These are phyloP conservation scores for Cyclotella kingstonii DNA, from an alignment of 108 stramenopile genomes.

Conservation along the genomic window DNA sequence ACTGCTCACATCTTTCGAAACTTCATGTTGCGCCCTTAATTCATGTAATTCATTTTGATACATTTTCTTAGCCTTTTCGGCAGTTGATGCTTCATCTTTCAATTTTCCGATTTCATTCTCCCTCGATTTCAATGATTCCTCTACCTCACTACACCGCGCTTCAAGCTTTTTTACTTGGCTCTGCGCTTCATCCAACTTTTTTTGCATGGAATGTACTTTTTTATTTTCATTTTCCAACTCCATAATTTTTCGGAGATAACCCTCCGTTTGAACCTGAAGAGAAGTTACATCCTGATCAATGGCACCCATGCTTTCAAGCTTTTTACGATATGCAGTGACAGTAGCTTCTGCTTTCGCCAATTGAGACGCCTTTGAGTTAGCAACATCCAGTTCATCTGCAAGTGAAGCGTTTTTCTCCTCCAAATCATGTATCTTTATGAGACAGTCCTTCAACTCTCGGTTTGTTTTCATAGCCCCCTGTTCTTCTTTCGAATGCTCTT, in stretches of 20 bases:
- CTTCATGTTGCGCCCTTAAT: conserved; percentile 71
- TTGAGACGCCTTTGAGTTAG: conserved; percentile 74
- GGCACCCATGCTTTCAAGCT: conserved; percentile 68
- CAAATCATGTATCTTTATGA: conserved; percentile 60
- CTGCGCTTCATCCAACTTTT: conserved; percentile 57
- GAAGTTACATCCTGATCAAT: conserved; percentile 81
- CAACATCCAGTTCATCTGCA: conserved; percentile 85
- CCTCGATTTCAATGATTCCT: conserved; percentile 43
- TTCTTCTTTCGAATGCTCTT: conserved; percentile 62
- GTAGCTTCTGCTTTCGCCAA: conserved; percentile 80
- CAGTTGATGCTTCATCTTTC: conserved; percentile 56
- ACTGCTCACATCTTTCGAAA: conserved; percentile 33
- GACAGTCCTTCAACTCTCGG: conserved; percentile 59
- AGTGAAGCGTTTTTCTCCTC: conserved; percentile 71
- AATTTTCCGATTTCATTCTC: conserved; percentile 62
- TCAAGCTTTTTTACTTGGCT: conserved; percentile 45
- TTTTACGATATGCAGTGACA: conserved; percentile 71
- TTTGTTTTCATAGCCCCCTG: conserved; percentile 61
- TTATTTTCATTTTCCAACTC: conserved; percentile 78
- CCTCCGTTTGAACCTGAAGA: conserved; percentile 74
- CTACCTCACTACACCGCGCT: conserved; percentile 36
- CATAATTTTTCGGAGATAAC: conserved; percentile 78
- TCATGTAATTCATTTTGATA: conserved; percentile 76
- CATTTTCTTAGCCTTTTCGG: conserved; percentile 79
- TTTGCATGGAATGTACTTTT: conserved; percentile 60